Conservation (phyloP, 331 rosid species). For the Ulmus americana region DNA sequence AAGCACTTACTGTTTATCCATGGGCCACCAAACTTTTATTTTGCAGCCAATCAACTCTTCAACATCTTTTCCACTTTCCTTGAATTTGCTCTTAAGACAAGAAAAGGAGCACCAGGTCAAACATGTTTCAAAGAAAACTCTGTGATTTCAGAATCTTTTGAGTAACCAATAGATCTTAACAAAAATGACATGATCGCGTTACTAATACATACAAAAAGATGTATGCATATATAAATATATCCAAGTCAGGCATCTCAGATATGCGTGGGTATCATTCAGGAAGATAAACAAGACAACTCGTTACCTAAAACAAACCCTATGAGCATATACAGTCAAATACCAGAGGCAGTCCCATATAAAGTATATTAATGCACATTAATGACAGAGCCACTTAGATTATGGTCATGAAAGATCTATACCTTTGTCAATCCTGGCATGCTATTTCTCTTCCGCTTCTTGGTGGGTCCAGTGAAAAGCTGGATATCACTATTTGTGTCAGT, state of each 20-base stretch:
- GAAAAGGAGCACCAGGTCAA: conserved; percentile 25
- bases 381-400: conserved; percentile 5
- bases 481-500: conserved; percentile 30
- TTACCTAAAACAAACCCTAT: no score
- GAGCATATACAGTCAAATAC: not conserved
- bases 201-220: no score
- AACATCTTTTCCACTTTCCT: conserved; percentile 52
- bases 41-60: conserved; percentile 87
- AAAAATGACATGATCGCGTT: not conserved
- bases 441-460: conserved; percentile 60
- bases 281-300: not conserved
- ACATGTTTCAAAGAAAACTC: not conserved
- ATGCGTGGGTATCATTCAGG: not conserved
- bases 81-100: conserved; percentile 44
- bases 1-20: conserved; percentile 77
- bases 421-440: conserved; percentile 60
- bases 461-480: conserved; percentile 44
- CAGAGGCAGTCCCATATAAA: not conserved
- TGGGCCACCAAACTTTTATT: conserved; percentile 98
- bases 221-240: not conserved
- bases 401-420: conserved; percentile 36
- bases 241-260: not conserved
- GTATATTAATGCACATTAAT: conserved; percentile 15
- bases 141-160: not conserved
- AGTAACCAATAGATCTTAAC: not conserved